Conservation (phyloP, 108 stramenopile species). For the Skeletonema grethae region DNA sequence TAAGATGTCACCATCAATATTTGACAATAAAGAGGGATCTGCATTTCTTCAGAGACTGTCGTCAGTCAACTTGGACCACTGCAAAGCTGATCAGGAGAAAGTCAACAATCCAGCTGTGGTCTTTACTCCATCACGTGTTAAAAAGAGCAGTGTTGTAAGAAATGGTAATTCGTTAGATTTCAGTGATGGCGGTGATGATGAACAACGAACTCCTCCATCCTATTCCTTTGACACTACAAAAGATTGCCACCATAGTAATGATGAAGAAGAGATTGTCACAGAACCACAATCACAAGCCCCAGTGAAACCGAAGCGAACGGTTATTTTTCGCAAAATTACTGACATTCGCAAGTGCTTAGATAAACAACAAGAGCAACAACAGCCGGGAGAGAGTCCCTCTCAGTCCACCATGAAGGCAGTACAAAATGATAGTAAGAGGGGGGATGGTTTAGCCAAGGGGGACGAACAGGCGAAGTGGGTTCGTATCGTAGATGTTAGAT, state of each 20-base stretch:
- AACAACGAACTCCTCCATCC: slow-evolving; percentile 17
- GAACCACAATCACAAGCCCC: slow-evolving; percentile 10
- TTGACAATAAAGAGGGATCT: slow-evolving; percentile 6
- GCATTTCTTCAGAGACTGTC: slow-evolving; percentile 9
- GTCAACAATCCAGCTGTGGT: background rate
- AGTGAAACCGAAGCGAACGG: slow-evolving; percentile 32
- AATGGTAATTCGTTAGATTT: background rate
- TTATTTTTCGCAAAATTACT: slow-evolving; percentile 43
- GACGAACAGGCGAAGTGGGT: slow-evolving; percentile 39
- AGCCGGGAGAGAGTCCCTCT: background rate
- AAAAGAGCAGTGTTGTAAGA: background rate
- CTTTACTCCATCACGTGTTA: background rate
- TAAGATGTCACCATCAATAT: background rate
- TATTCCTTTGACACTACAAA: background rate
- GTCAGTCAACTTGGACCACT: background rate
- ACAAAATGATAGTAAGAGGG: background rate
- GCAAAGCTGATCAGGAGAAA: background rate
- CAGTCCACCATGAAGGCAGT: background rate
- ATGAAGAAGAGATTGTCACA: background rate
- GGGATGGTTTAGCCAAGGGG: slow-evolving; percentile 8
- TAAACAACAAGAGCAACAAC: background rate
- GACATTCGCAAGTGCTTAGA: slow-evolving; percentile 23
- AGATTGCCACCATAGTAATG: background rate
- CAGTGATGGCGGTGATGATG: background rate
- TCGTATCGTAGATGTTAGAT: slow-evolving; percentile 38